These are phyloP conservation scores for Boletus fagicola DNA, from an alignment of 768 basidiomycete genomes.

Conservation along the genomic window DNA sequence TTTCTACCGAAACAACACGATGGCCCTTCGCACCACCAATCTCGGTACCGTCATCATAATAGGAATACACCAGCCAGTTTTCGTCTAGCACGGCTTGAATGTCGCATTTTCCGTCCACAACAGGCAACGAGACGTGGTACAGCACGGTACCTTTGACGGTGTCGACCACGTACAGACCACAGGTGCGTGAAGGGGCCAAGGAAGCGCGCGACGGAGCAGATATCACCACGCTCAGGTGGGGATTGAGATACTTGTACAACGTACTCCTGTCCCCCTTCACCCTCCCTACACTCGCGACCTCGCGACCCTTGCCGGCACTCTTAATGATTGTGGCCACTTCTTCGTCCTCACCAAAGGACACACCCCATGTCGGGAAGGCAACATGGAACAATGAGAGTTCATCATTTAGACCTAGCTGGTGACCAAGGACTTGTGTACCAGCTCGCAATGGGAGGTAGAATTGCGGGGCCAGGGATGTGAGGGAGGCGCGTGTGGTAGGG, in stretches of 20 bases:
- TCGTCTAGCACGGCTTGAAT: conserved; percentile 72
- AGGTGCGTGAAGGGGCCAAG: conserved; percentile 31
- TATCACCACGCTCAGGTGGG: conserved; percentile 65
- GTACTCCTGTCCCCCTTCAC: conserved; percentile 87
- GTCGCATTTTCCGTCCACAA: conserved; percentile 49
- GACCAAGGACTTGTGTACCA: conserved; percentile 52
- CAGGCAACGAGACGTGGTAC: conserved; percentile 61
- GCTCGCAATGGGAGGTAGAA: conserved; percentile 60
- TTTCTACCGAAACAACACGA: conserved; percentile 77
- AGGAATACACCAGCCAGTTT: conserved; percentile 93
- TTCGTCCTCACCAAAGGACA: conserved; percentile 56
- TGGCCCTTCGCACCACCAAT: conserved; percentile 59
- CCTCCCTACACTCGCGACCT: conserved; percentile 76
- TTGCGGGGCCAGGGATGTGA: conserved; percentile 43
- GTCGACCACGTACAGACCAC: conserved; percentile 79
- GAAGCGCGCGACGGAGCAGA: conserved; percentile 40
- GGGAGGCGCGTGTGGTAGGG: conserved; percentile 39
- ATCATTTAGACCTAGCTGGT: conserved; percentile 46
- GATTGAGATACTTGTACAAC: conserved; percentile 93
- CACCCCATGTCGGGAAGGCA: conserved; percentile 65
- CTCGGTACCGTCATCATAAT: conserved; percentile 62
- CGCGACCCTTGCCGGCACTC: conserved; percentile 40
- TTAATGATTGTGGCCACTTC: conserved; percentile 52
- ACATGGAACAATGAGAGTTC: conserved; percentile 46
- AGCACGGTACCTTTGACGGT: conserved; percentile 71